These are phyloP conservation scores for Penicillium roqueforti DNA, from an alignment of 495 filamentous ascomycete genomes.

Conservation along the genomic window DNA sequence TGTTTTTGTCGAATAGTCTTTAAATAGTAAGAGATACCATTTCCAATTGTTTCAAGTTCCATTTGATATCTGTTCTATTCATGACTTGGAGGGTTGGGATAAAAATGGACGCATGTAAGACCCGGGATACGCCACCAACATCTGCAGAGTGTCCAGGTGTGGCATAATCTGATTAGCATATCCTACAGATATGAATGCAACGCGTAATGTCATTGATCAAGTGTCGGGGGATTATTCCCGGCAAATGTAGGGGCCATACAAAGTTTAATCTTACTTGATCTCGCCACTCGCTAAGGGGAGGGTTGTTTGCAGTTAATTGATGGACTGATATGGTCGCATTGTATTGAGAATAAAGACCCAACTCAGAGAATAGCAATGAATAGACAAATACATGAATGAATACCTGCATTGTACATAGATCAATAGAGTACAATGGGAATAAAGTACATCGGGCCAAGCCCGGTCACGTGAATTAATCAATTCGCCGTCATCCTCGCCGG, in stretches of 20 bases:
- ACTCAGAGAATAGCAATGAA: not conserved
- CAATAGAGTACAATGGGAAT: not conserved
- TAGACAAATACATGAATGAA: not conserved
- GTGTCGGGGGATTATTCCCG: not conserved
- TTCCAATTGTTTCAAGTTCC: not conserved
- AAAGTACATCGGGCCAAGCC: constrained; percentile 7
- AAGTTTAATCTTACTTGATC: not conserved
- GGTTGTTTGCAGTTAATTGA: not conserved
- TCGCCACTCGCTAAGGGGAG: not conserved
- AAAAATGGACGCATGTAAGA: not conserved
- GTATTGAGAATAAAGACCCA: not conserved
- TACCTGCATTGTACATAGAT: not conserved
- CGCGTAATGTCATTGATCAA: not conserved
- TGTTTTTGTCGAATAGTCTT: not conserved
- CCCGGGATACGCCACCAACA: not conserved
- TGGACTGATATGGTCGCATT: not conserved
- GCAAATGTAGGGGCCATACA: not conserved
- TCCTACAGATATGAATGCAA: not conserved
- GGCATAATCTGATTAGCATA: not conserved
- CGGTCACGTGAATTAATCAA: constrained; percentile 34
- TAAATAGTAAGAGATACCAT: constrained; percentile 1
- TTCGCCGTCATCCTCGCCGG: constrained; percentile 39
- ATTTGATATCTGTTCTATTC: not conserved
- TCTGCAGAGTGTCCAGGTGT: not conserved
- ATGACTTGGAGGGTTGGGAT: not conserved